Percentiles rank a stretch among this genome's conserved stretches.
Evolutionary conservation across 352 stramenopile genomes (phyloP).

Genomic region (Saprolegnia diclina): DNA sequence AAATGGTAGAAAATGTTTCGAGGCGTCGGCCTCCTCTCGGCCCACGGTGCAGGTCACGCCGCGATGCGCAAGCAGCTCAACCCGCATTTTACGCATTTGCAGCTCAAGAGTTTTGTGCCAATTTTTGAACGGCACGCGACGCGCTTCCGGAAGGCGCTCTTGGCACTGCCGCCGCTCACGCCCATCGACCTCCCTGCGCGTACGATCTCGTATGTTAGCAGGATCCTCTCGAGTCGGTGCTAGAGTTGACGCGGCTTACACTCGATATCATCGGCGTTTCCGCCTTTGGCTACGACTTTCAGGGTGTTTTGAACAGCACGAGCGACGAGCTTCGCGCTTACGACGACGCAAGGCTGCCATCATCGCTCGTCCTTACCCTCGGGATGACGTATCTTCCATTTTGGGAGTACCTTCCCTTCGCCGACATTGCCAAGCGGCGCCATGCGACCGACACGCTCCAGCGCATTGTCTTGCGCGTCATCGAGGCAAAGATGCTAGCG

Average conservation of each 20-base stretch:
- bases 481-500: neutral
- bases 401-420: neutral
- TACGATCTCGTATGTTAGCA: neutral
- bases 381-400: neutral
- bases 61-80: neutral
- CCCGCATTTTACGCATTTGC: neutral
- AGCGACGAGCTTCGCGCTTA: neutral
- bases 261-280: slow-evolving; percentile 18
- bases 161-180: neutral
- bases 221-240: too few species aligned
- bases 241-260: slow-evolving; percentile 10
- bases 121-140: neutral
- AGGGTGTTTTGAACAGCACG: neutral
- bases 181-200: slow-evolving; percentile 12
- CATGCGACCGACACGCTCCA: neutral
- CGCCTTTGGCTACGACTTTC: slow-evolving; percentile 22
- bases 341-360: neutral
- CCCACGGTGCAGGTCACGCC: neutral
- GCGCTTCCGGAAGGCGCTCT: too few species aligned
- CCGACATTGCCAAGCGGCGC: neutral
- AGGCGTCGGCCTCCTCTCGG: neutral
- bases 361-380: neutral
- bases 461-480: neutral
- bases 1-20: neutral
- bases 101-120: neutral